Evolutionary conservation across 352 stramenopile genomes (phyloP).

Genomic region (Phytophthora cactorum): DNA sequence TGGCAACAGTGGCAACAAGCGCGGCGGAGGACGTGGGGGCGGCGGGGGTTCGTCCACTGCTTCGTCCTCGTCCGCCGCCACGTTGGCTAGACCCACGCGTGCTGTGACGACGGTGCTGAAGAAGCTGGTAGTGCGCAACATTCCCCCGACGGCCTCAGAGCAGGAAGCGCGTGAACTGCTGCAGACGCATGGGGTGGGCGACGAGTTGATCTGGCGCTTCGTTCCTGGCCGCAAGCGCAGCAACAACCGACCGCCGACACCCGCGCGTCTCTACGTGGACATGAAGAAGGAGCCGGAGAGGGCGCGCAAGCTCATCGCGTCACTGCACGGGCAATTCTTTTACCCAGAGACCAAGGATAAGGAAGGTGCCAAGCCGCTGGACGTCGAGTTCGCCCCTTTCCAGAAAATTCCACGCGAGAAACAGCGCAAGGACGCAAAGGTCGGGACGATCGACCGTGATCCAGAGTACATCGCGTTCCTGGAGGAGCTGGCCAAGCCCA

Average conservation of each 20-base stretch:
- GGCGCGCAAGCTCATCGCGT: conserved; percentile 53
- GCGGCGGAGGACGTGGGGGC: conserved; percentile 24
- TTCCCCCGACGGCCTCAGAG: conserved; percentile 55
- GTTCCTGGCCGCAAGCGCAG: conserved; percentile 56
- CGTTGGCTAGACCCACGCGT: conserved; percentile 42
- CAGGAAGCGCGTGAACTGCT: conserved; percentile 47
- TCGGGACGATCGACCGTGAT: conserved; percentile 75
- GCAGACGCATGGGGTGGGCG: conserved; percentile 40
- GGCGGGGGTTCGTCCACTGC: conserved; percentile 2
- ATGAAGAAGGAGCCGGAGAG: conserved; percentile 69
- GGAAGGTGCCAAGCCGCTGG: conserved; percentile 32
- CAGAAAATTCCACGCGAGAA: conserved; percentile 87
- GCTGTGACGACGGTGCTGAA: conserved; percentile 54
- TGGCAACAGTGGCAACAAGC: conserved; percentile 31
- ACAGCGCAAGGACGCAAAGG: conserved; percentile 78
- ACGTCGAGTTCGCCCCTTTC: conserved; percentile 79
- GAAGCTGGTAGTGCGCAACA: conserved; percentile 77
- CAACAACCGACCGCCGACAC: conserved; percentile 60
- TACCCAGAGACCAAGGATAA: conserved; percentile 45
- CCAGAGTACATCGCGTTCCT: conserved; percentile 78
- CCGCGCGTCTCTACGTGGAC: conserved; percentile 73
- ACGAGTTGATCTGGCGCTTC: conserved; percentile 67
- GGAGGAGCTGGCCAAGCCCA: conserved; percentile 66
- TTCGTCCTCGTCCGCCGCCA: conserved; percentile 9
- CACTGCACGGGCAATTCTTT: conserved; percentile 59